These are phyloP conservation scores for Penicillium sp. DNA, from an alignment of 2,329 filamentous ascomycete species.

Conservation along the genomic window DNA sequence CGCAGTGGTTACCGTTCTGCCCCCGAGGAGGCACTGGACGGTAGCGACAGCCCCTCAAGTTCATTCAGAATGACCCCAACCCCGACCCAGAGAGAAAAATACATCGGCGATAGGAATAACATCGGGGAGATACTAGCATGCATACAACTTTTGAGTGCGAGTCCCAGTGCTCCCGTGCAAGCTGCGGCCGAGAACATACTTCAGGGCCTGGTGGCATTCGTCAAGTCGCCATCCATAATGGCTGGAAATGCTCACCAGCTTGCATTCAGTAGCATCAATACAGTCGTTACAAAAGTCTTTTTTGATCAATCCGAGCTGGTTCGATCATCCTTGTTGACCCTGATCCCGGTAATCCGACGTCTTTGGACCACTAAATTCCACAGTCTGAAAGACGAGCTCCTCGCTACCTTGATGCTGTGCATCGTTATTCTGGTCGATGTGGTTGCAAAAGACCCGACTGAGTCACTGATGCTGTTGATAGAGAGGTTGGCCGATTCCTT, in stretches of 20 bases:
- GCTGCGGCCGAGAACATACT: constrained; percentile 59
- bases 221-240: constrained; percentile 58
- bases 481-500: constrained; percentile 69
- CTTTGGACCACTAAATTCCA: constrained; percentile 73
- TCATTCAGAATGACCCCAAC: constrained; percentile 31
- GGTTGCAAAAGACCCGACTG: constrained; percentile 32
- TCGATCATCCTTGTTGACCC: constrained; percentile 57
- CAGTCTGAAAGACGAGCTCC: constrained; percentile 72
- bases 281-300: constrained; percentile 63
- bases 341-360: constrained; percentile 70
- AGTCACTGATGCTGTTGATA: constrained; percentile 49
- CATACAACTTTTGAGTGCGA: constrained; percentile 62
- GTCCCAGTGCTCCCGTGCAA: constrained; percentile 67
- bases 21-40: constrained; percentile 27
- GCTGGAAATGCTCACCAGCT: constrained; percentile 67
- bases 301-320: constrained; percentile 68
- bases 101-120: constrained; percentile 34
- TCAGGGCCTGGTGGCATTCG: constrained; percentile 57
- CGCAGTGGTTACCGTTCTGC: constrained; percentile 27
- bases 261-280: constrained; percentile 75
- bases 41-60: constrained; percentile 28
- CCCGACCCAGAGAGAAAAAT: constrained; percentile 26
- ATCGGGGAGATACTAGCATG: constrained; percentile 63
- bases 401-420: constrained; percentile 69
- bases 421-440: constrained; percentile 58